Evolutionary conservation across 2,329 filamentous ascomycete species (phyloP).

Genomic region (Ploettnerulaceae sp.): DNA sequence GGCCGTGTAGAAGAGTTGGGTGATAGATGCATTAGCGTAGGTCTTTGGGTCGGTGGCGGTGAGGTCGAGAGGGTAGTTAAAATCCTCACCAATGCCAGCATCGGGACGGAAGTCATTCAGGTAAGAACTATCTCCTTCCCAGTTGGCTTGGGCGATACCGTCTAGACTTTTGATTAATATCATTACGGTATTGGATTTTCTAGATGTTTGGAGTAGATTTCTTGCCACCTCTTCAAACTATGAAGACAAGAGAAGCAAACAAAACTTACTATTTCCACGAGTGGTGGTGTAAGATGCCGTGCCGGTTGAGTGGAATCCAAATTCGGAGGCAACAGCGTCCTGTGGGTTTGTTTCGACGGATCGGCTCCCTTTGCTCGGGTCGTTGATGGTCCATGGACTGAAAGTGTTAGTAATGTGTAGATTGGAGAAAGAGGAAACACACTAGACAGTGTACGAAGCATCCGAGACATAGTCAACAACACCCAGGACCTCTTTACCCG

Average conservation of each 20-base stretch:
- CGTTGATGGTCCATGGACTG: constrained; percentile 49
- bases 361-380: constrained; percentile 47
- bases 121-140: constrained; percentile 41
- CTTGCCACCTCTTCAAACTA: not conserved
- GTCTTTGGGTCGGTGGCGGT: constrained; percentile 33
- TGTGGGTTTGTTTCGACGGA: constrained; percentile 45
- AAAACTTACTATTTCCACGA: constrained; percentile 45
- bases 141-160: constrained; percentile 50
- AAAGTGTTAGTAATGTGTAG: constrained; percentile 5
- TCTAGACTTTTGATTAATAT: constrained; percentile 26
- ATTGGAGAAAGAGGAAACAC: constrained; percentile 19
- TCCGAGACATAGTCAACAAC: constrained; percentile 55
- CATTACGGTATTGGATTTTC: not conserved
- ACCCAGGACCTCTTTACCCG: constrained; percentile 44
- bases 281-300: constrained; percentile 46
- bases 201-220: not conserved
- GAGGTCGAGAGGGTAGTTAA: constrained; percentile 43
- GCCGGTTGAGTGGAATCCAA: constrained; percentile 50
- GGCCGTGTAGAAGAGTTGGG: constrained; percentile 56
- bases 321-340: constrained; percentile 42
- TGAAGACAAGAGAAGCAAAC: not conserved
- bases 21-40: constrained; percentile 51
- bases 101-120: constrained; percentile 48
- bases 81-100: constrained; percentile 36
- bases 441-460: constrained; percentile 51